Conservation (phyloP, 495 filamentous ascomycete species). For the Xylaria flabelliformis region DNA sequence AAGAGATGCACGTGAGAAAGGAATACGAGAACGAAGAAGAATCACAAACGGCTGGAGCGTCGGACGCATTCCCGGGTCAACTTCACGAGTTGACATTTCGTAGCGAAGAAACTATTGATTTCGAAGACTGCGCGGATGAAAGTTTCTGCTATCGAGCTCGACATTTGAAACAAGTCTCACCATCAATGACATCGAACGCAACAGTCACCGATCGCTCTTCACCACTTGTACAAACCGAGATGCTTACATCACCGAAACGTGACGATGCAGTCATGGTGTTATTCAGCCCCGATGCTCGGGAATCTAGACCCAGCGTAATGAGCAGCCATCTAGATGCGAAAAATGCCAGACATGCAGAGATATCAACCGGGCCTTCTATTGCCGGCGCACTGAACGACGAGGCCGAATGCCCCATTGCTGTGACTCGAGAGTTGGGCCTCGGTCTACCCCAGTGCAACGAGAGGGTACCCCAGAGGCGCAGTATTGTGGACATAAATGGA, state of each 20-base stretch:
- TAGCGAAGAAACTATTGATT: slow-evolving; percentile 17
- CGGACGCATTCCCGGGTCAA: not conserved
- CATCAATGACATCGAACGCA: slow-evolving; percentile 6
- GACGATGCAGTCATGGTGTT: not conserved
- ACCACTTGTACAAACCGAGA: slow-evolving; percentile 25
- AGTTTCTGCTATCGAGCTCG: slow-evolving; percentile 42
- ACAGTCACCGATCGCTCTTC: not conserved
- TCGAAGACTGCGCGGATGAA: slow-evolving; percentile 33
- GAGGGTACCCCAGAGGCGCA: not conserved
- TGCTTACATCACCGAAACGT: slow-evolving; percentile 17
- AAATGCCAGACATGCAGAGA: not conserved
- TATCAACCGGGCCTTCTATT: not conserved
- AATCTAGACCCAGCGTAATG: not conserved
- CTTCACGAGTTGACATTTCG: not conserved
- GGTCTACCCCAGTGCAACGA: not conserved
- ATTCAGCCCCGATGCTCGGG: not conserved
- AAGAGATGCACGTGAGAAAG: not conserved
- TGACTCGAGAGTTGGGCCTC: not conserved
- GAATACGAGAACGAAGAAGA: not conserved
- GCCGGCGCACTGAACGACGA: not conserved
- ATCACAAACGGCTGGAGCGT: not conserved
- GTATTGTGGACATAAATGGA: not conserved
- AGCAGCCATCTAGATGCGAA: slow-evolving; percentile 9
- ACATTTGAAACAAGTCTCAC: slow-evolving; percentile 22
- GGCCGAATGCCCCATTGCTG: not conserved